Conservation (phyloP, 1,284 basidiomycete species). For the Cutaneotrichosporon cutaneum region DNA sequence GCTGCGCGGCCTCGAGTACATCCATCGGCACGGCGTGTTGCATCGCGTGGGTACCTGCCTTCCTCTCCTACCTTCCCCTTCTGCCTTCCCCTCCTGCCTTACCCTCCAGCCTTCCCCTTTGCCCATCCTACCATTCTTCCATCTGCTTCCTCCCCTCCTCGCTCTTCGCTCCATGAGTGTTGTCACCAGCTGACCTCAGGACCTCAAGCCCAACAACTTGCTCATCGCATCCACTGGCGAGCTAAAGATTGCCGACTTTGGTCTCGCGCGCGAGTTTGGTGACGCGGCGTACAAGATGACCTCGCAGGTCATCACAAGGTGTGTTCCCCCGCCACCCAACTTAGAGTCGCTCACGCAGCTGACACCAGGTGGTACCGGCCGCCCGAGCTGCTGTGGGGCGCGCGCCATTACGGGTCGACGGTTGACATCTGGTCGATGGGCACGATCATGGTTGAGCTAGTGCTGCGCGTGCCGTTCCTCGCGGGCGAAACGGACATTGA, state of each 20-base stretch:
- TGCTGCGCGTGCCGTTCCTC: conserved; percentile 74
- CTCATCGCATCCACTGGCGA: conserved; percentile 86
- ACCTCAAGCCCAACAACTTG: conserved; percentile 98
- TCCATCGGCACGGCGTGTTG: conserved; percentile 88
- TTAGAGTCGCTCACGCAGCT: background rate
- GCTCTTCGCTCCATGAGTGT: too few species aligned
- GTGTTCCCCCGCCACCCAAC: conserved; percentile 21
- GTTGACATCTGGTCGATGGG: conserved; percentile 99
- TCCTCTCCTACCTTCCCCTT: background rate
- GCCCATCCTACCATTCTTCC: too few species aligned
- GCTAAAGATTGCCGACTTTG: conserved; percentile 98
- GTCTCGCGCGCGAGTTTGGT: conserved; percentile 87
- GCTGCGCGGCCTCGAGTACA: conserved; percentile 92
- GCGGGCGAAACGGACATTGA: conserved; percentile 96
- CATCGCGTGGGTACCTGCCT: conserved; percentile 68
- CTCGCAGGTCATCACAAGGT: conserved; percentile 95
- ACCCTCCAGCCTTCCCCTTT: too few species aligned
- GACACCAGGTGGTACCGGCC: conserved; percentile 88
- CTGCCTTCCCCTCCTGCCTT: background rate
- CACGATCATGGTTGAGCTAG: conserved; percentile 97
- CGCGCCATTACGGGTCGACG: conserved; percentile 92
- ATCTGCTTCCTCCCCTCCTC: too few species aligned
- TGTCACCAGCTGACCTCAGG: conserved; percentile 61
- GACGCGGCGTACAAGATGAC: conserved; percentile 90
- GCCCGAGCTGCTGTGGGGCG: conserved; percentile 93